A percentile compares a stretch with the other conserved stretches of the same genome.
Evolutionary conservation across 2,329 filamentous ascomycete species (phyloP).

Genomic region (Phyllosticta citrichinensis): DNA sequence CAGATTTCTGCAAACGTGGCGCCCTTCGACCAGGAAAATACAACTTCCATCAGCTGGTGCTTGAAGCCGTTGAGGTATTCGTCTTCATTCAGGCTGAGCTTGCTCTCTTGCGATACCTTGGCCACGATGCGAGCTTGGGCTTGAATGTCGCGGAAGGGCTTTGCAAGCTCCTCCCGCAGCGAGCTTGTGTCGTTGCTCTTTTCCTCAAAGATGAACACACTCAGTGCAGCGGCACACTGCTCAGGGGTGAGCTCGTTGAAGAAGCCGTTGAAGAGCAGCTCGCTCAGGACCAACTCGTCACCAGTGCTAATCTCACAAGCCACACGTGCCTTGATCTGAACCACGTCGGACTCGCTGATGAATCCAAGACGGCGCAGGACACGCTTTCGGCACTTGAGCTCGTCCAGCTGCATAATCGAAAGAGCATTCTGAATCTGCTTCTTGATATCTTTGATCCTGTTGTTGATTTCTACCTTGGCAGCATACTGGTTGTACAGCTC

Average conservation of each 20-base stretch:
- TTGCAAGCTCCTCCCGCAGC: slow-evolving; percentile 73
- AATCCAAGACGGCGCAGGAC: slow-evolving; percentile 90
- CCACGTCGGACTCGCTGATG: slow-evolving; percentile 90
- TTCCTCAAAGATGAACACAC: slow-evolving; percentile 96
- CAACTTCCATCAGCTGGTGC: slow-evolving; percentile 94
- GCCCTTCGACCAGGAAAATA: slow-evolving; percentile 83
- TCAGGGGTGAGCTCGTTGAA: slow-evolving; percentile 94
- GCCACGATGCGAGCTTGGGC: slow-evolving; percentile 79
- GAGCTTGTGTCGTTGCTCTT: slow-evolving; percentile 66
- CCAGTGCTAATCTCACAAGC: slow-evolving; percentile 97
- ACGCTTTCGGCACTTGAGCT: slow-evolving; percentile 90
- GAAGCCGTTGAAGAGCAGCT: slow-evolving; percentile 92
- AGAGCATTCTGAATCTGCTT: slow-evolving; percentile 77
- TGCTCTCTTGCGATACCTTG: slow-evolving; percentile 90
- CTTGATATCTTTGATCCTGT: slow-evolving; percentile 79
- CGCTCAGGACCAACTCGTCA: slow-evolving; percentile 85
- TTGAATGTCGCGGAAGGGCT: slow-evolving; percentile 79
- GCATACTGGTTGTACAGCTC: slow-evolving; percentile 82
- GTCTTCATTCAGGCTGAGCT: slow-evolving; percentile 87
- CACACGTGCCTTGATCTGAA: slow-evolving; percentile 92
- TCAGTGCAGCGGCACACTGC: slow-evolving; percentile 74
- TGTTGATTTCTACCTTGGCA: slow-evolving; percentile 62
- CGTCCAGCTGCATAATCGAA: slow-evolving; percentile 85
- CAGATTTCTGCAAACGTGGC: slow-evolving; percentile 88
- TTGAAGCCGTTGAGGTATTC: slow-evolving; percentile 87